These are phyloP conservation scores for Aspergillus avenaceus DNA, from an alignment of 495 filamentous ascomycete genomes.

Conservation along the genomic window DNA sequence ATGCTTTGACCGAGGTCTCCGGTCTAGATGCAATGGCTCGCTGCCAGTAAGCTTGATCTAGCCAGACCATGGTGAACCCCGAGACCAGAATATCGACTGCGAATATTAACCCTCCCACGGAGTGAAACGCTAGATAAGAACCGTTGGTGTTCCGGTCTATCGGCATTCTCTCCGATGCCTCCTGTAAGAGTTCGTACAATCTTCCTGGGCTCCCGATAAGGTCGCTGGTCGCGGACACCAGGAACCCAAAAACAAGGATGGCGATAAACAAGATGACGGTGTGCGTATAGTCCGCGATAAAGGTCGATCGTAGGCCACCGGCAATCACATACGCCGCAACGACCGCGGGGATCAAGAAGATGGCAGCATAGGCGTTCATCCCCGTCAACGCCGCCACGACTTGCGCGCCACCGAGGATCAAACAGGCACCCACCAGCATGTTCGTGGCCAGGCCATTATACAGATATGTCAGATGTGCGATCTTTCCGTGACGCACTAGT, in stretches of 20 bases:
- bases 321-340: slow-evolving; percentile 40
- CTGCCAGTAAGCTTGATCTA: slow-evolving; percentile 48
- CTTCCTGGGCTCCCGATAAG: slow-evolving; percentile 37
- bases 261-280: slow-evolving; percentile 43
- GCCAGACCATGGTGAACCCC: slow-evolving; percentile 34
- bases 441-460: slow-evolving; percentile 42
- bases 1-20: slow-evolving; percentile 40
- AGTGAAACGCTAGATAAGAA: slow-evolving; percentile 50
- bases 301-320: slow-evolving; percentile 40
- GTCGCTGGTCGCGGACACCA: slow-evolving; percentile 40
- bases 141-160: slow-evolving; percentile 46
- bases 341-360: slow-evolving; percentile 38
- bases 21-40: slow-evolving; percentile 47
- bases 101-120: slow-evolving; percentile 40
- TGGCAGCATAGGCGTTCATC: slow-evolving; percentile 44
- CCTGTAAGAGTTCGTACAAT: slow-evolving; percentile 45
- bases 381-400: slow-evolving; percentile 40
- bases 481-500: slow-evolving; percentile 28
- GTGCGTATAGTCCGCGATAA: slow-evolving; percentile 41
- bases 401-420: slow-evolving; percentile 37
- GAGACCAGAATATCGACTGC: slow-evolving; percentile 30
- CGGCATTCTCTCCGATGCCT: slow-evolving; percentile 40
- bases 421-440: slow-evolving; percentile 36
- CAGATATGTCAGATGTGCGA: slow-evolving; percentile 35
- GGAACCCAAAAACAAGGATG: slow-evolving; percentile 48